Percentiles rank a stretch among this genome's conserved stretches.
Evolutionary conservation across 2,329 filamentous ascomycete genomes (phyloP).

Genomic region (Pleurostoma richardsiae): DNA sequence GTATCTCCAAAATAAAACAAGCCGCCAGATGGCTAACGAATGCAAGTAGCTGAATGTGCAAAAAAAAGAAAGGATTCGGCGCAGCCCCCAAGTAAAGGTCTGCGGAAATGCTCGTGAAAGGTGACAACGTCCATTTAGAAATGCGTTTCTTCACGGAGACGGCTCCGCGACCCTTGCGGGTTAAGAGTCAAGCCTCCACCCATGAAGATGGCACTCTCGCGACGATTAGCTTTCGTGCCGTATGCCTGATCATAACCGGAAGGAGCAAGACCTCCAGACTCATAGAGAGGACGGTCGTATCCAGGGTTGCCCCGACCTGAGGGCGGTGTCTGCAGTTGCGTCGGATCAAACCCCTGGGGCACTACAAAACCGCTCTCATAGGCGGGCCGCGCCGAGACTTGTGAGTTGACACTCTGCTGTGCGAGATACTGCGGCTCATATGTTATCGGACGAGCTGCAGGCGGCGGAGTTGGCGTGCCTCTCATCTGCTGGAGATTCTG

Average conservation of each 20-base stretch:
- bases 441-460: slow-evolving; percentile 23
- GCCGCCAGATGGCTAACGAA: no score
- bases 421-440: slow-evolving; percentile 39
- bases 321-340: slow-evolving; percentile 16
- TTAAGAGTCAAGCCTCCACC: slow-evolving; percentile 40
- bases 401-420: slow-evolving; percentile 24
- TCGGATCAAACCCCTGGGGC: slow-evolving; percentile 27
- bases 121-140: slow-evolving; percentile 26
- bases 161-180: slow-evolving; percentile 46
- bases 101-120: no score
- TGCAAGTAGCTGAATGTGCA: no score
- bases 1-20: background rate
- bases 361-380: slow-evolving; percentile 38
- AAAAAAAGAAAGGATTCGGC: no score
- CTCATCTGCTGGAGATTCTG: slow-evolving; percentile 19
- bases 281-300: slow-evolving; percentile 32
- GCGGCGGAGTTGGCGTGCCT: slow-evolving; percentile 39
- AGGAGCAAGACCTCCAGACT: slow-evolving; percentile 17
- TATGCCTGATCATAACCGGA: slow-evolving; percentile 28
- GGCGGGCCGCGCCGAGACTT: slow-evolving; percentile 29
- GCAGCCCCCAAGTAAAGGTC: no score
- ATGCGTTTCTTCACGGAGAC: slow-evolving; percentile 49
- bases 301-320: slow-evolving; percentile 19
- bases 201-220: slow-evolving; percentile 58
- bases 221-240: slow-evolving; percentile 37